Evolutionary conservation across 2,329 filamentous ascomycete species (phyloP).

Genomic region (Sphaerulina vaccinii): DNA sequence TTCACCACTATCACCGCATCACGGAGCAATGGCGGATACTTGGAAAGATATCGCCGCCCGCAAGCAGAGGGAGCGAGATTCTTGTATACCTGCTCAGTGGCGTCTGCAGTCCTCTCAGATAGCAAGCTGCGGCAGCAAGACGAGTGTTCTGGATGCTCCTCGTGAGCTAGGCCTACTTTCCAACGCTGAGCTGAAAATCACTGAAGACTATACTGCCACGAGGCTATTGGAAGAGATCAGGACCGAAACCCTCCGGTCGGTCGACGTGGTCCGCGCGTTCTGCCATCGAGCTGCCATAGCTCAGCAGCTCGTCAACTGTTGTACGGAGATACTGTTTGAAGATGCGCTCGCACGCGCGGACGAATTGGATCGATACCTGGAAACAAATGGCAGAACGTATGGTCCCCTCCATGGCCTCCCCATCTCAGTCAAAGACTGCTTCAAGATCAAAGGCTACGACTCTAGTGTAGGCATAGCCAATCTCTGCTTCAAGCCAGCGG

Average conservation of each 20-base stretch:
- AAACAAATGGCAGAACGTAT: conserved; percentile 38
- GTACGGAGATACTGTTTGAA: conserved; percentile 44
- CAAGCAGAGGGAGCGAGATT: conserved; percentile 43
- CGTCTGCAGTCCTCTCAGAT: conserved; percentile 35
- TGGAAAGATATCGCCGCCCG: conserved; percentile 44
- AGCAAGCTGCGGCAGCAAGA: conserved; percentile 22
- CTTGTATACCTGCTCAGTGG: conserved; percentile 48
- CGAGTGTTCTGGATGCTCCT: conserved; percentile 50
- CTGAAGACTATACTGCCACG: conserved; percentile 53
- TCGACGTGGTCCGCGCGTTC: conserved; percentile 40
- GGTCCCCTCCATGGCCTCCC: conserved; percentile 48
- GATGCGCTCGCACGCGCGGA: conserved; percentile 41
- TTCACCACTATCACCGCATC: background rate
- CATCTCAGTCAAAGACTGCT: conserved; percentile 40
- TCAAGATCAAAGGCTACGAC: conserved; percentile 39
- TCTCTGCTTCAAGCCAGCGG: conserved; percentile 51
- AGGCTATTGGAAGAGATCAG: conserved; percentile 40
- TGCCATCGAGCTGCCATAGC: conserved; percentile 50
- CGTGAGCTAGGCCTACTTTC: conserved; percentile 54
- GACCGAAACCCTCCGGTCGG: conserved; percentile 23
- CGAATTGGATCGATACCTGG: conserved; percentile 42
- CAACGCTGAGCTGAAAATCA: conserved; percentile 54
- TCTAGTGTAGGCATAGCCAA: conserved; percentile 44
- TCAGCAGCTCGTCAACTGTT: conserved; percentile 48
- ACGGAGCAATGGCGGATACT: conserved; percentile 1